Evolutionary conservation across 208 protist genomes (phyloP).

Genomic region (Trypanosoma brucei): DNA sequence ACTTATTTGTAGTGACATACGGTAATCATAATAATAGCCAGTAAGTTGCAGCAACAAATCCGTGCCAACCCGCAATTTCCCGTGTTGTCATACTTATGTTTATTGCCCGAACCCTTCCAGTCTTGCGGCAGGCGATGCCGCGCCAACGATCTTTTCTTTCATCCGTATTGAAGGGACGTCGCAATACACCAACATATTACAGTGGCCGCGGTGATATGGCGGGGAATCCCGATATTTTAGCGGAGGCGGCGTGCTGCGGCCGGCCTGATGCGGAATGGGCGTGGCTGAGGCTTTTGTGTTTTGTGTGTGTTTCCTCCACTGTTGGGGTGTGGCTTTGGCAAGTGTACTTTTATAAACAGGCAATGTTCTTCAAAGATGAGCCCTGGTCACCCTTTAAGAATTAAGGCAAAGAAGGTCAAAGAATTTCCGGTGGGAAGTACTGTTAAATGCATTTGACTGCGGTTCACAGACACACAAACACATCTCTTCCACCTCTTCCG

Average conservation of each 20-base stretch:
- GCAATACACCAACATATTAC: constrained; percentile 57
- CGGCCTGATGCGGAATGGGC: constrained; percentile 77
- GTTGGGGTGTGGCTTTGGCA: constrained; percentile 65
- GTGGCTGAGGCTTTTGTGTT: constrained; percentile 80
- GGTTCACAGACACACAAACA: constrained; percentile 3
- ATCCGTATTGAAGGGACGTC: constrained; percentile 27
- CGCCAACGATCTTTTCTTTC: constrained; percentile 32
- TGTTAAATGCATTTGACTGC: neutral
- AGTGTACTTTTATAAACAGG: constrained; percentile 68
- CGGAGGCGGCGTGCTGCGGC: constrained; percentile 37
- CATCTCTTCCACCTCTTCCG: neutral
- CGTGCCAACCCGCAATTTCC: too few relatives aligned
- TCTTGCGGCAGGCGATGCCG: neutral
- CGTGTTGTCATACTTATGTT: neutral
- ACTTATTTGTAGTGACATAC: neutral
- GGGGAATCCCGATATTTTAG: constrained; percentile 62
- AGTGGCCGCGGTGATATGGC: constrained; percentile 28
- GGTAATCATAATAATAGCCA: neutral
- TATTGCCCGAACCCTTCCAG: constrained; percentile 4
- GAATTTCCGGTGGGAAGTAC: neutral
- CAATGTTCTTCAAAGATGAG: constrained; percentile 85
- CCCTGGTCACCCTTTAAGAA: constrained; percentile 65
- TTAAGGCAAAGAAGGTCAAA: constrained; percentile 3
- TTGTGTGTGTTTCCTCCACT: constrained; percentile 67
- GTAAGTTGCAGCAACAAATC: neutral